Evolutionary conservation across 2,329 filamentous ascomycete genomes (phyloP).

Genomic region (Fusarium nematophilum): DNA sequence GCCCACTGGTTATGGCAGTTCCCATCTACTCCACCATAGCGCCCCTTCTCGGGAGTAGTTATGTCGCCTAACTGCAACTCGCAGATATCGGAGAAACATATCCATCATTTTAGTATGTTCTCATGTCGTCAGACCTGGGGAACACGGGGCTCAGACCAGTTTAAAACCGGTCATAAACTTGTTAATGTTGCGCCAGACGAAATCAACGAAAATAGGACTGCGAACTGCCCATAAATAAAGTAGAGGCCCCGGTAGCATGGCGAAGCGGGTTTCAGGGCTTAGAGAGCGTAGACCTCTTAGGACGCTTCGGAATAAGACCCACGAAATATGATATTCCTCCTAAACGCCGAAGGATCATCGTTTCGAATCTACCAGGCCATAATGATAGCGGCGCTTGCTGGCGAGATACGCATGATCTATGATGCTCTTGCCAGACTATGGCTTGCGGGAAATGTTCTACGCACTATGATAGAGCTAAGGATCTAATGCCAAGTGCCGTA

Average conservation of each 20-base stretch:
- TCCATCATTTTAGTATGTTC: constrained; percentile 16
- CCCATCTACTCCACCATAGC: constrained; percentile 10
- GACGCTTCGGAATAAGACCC: constrained; percentile 1
- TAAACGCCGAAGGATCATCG: constrained; percentile 9
- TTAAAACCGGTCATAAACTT: constrained; percentile 13
- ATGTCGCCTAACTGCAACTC: constrained; percentile 6
- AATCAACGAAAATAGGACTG: constrained; percentile 9
- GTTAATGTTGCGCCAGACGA: constrained; percentile 15
- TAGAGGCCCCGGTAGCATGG: not conserved
- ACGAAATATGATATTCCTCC: constrained; percentile 11
- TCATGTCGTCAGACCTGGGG: not conserved
- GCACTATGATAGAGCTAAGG: not conserved
- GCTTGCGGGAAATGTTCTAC: constrained; percentile 1
- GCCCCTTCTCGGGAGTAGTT: constrained; percentile 18
- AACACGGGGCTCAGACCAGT: not conserved
- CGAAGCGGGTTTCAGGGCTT: not conserved
- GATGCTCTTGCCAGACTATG: not conserved
- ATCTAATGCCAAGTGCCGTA: constrained; percentile 4
- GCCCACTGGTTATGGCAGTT: not conserved
- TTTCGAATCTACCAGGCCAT: constrained; percentile 6
- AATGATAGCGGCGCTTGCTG: constrained; percentile 15
- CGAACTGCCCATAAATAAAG: constrained; percentile 6
- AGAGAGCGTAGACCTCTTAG: not conserved
- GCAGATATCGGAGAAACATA: constrained; percentile 17
- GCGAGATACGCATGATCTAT: constrained; percentile 8